These are phyloP conservation scores for Tulasnella sp. DNA, from an alignment of 768 basidiomycete species.

Conservation along the genomic window DNA sequence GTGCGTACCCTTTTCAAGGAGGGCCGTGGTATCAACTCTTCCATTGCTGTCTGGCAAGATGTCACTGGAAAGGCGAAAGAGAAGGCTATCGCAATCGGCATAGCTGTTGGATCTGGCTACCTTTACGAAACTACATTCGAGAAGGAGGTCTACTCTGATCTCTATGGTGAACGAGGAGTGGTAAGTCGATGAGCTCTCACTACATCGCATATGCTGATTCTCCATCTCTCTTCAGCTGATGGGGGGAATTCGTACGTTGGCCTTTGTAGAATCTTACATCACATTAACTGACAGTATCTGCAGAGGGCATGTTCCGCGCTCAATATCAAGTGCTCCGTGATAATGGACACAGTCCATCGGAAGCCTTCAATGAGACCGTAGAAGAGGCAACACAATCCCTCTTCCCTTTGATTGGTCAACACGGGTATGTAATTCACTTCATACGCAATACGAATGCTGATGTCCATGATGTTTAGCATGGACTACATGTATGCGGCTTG, in stretches of 20 bases:
- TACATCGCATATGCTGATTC: not conserved
- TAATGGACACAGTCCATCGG: conserved; percentile 93
- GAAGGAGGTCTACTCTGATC: conserved; percentile 99
- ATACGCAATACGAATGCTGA: not conserved
- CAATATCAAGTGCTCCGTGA: conserved; percentile 97
- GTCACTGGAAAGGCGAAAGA: conserved; percentile 97
- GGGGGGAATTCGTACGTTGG: conserved; percentile 76
- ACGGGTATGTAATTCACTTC: conserved; percentile 46
- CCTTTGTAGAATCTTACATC: not conserved
- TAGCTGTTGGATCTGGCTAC: conserved; percentile 93
- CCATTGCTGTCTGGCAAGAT: conserved; percentile 91
- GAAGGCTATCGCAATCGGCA: conserved; percentile 88
- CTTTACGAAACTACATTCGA: conserved; percentile 98
- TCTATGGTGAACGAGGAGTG: conserved; percentile 99
- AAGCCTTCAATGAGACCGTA: conserved; percentile 99
- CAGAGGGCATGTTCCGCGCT: conserved; percentile 96
- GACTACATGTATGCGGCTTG: conserved; percentile 99
- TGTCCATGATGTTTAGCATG: conserved; percentile 34
- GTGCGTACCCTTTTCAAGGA: conserved; percentile 99
- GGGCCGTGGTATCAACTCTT: conserved; percentile 95
- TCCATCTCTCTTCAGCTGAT: conserved; percentile 47
- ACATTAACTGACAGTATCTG: conserved; percentile 14
- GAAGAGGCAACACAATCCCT: conserved; percentile 99
- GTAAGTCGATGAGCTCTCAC: conserved; percentile 38
- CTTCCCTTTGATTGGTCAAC: conserved; percentile 89